A percentile compares a stretch with the other conserved stretches of the same genome.
Evolutionary conservation across 176 grass and related monocot genomes (phyloP).

Genomic region (Dendrocalamus sinicus): DNA sequence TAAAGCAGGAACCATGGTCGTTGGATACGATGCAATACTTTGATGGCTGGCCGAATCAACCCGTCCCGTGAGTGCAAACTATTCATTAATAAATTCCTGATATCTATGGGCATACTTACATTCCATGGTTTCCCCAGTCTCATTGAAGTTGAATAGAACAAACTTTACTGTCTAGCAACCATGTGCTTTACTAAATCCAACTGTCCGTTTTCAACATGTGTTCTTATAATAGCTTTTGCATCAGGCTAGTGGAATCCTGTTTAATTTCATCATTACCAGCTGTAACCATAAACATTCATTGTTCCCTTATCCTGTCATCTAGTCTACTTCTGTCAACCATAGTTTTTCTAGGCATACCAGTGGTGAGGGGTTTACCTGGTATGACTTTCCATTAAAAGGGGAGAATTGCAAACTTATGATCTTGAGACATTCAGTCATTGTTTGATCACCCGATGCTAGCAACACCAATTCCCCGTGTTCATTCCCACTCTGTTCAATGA

Average conservation of each 20-base stretch:
- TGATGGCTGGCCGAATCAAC: slow-evolving; percentile 82
- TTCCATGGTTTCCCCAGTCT: not conserved
- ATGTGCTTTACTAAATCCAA: not conserved
- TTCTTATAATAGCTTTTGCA: slow-evolving; percentile 26
- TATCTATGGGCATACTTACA: not conserved
- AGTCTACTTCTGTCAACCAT: not conserved
- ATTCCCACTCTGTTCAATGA: slow-evolving; percentile 10
- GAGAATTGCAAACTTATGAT: slow-evolving; percentile 9
- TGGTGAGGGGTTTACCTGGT: not conserved
- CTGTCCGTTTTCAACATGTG: not conserved
- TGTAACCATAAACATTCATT: slow-evolving; percentile 33
- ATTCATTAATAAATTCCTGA: slow-evolving; percentile 12
- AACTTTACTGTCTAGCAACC: slow-evolving; percentile 1
- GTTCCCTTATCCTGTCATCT: not conserved
- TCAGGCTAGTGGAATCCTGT: slow-evolving; percentile 19
- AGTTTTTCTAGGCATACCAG: not conserved
- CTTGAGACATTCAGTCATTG: not conserved
- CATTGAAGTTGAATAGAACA: not conserved
- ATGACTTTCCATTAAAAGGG: not conserved
- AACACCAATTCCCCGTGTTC: slow-evolving; percentile 20
- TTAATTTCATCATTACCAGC: not conserved
- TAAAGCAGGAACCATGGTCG: slow-evolving; percentile 86
- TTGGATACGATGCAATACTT: slow-evolving; percentile 86
- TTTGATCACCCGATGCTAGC: not conserved
- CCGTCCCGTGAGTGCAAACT: slow-evolving; percentile 60